Evolutionary conservation across 768 basidiomycete genomes (phyloP), one percentile per base, ranked within the genome.

Genomic region (Goffeauzyma gilvescens): DNA sequence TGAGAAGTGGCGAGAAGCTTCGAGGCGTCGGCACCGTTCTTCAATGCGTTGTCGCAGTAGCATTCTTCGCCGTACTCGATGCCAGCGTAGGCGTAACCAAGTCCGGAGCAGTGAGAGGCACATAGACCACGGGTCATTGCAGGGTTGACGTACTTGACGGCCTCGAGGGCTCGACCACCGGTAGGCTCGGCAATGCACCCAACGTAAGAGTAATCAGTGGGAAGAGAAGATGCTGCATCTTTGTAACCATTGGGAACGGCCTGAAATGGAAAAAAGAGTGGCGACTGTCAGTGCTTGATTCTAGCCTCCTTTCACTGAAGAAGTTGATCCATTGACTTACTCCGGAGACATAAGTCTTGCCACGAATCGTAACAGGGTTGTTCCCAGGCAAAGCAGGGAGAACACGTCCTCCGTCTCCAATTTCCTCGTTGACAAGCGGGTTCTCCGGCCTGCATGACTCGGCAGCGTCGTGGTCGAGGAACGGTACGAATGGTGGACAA

Each of bases 141-240:
- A 12, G 12, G 22, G 17, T 20, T 8, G 13, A 38, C 6, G 18
- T 20, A 24, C 6, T 23, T 18, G 10, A 8, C 12, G 9, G n/a
- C n/a, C n/a, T n/a, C 41, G 2, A 65, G 44, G 31, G 61, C 59
- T 39, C 64, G 51, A 23, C 57, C 60, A 9, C 33, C 47, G 3
- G 55, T 46, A 15, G 45, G 50, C 38, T 65, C 64, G 28, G 59
- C 57, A 44, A 65, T 53, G 56, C 64, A 65, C 4, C 64, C 64
- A 8, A 55, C 44, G 13, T 48, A 36, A 15, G 46, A 38, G 51
- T 51, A 65, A 1, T 58, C 62, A 17, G 49, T 15, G 2, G 62
- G 58, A 14, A 65, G 52, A 41, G 42, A 49, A 1, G 42, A 46
- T 3, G 53, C 48, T 22, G 36, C 41, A 23, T 38, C 23, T 28